These are phyloP conservation scores for Boletus rufocinnamomeus DNA, from an alignment of 768 basidiomycete genomes.

Conservation along the genomic window DNA sequence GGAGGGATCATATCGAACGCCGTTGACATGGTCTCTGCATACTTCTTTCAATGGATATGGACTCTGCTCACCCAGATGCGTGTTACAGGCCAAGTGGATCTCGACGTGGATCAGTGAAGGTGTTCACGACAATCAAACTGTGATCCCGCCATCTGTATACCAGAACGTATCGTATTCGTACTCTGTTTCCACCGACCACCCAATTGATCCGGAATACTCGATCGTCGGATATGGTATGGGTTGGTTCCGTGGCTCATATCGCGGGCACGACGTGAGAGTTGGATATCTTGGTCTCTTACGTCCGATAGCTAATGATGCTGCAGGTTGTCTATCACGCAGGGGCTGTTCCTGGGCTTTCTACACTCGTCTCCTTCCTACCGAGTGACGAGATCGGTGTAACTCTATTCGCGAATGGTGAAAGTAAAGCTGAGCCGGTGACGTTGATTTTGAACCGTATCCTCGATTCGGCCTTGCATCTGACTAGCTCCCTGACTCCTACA, in stretches of 20 bases:
- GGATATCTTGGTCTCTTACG: background rate
- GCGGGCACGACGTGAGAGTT: slow-evolving; percentile 41
- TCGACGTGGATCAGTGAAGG: slow-evolving; percentile 38
- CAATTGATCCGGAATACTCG: slow-evolving; percentile 24
- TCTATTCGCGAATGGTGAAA: slow-evolving; percentile 36
- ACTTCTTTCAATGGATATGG: background rate
- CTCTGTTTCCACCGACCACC: slow-evolving; percentile 20
- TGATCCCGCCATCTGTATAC: slow-evolving; percentile 37
- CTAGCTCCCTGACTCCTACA: background rate
- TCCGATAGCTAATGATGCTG: background rate
- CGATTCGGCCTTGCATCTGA: slow-evolving; percentile 24
- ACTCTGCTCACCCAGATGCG: background rate
- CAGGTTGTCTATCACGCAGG: slow-evolving; percentile 41
- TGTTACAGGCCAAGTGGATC: slow-evolving; percentile 42
- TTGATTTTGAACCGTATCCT: slow-evolving; percentile 23
- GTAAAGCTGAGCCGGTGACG: slow-evolving; percentile 15
- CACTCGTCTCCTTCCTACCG: slow-evolving; percentile 37
- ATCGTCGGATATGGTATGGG: slow-evolving; percentile 44
- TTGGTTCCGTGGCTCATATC: slow-evolving; percentile 42
- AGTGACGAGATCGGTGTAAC: slow-evolving; percentile 38
- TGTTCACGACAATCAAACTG: slow-evolving; percentile 28
- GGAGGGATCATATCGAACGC: slow-evolving; percentile 47
- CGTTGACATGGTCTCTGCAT: slow-evolving; percentile 37
- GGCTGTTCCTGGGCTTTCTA: slow-evolving; percentile 36
- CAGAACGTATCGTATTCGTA: slow-evolving; percentile 36